phyloP scores from a whole-genome alignment of 768 basidiomycete genomes.

The Pleurotus sapidus region DNA sequence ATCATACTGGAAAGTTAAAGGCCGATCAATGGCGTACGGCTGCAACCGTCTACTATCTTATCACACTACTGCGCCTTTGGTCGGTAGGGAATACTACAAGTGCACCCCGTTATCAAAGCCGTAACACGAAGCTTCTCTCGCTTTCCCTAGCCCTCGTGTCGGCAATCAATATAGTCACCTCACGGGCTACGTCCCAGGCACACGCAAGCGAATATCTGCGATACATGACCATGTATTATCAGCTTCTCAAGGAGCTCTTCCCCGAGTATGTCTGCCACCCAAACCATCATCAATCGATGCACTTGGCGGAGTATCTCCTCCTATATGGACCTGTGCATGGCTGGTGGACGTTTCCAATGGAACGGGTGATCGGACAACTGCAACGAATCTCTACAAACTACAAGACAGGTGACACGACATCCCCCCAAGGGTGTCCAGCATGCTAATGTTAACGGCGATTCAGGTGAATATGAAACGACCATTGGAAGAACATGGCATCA shows the following conservation, averaged over 20 bases:
- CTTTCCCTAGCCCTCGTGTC: not conserved
- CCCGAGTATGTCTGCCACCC: constrained; percentile 11
- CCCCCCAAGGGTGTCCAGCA: not conserved
- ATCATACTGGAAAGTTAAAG: constrained; percentile 25
- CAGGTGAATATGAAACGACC: constrained; percentile 13
- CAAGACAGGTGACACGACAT: constrained; percentile 16
- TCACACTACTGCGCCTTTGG: constrained; percentile 30
- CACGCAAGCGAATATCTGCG: not conserved
- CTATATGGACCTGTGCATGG: constrained; percentile 30
- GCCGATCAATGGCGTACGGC: constrained; percentile 31
- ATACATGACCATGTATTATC: constrained; percentile 1
- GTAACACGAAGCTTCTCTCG: not conserved
- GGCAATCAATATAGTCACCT: not conserved
- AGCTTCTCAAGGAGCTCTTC: constrained; percentile 4
- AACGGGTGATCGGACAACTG: constrained; percentile 31
- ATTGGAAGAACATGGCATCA: constrained; percentile 12
- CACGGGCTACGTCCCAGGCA: not conserved
- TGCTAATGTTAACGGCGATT: not conserved
- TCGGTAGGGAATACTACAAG: constrained; percentile 7
- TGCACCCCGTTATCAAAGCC: constrained; percentile 1
- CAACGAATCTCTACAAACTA: constrained; percentile 30
- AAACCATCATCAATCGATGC: constrained; percentile 14
- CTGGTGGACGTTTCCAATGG: constrained; percentile 39
- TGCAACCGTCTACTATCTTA: constrained; percentile 25
- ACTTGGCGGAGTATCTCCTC: not conserved